Evolutionary conservation across 495 filamentous ascomycete species (phyloP), one percentile per base, ranked within the genome.

Genomic region (Apodospora peruviana): DNA sequence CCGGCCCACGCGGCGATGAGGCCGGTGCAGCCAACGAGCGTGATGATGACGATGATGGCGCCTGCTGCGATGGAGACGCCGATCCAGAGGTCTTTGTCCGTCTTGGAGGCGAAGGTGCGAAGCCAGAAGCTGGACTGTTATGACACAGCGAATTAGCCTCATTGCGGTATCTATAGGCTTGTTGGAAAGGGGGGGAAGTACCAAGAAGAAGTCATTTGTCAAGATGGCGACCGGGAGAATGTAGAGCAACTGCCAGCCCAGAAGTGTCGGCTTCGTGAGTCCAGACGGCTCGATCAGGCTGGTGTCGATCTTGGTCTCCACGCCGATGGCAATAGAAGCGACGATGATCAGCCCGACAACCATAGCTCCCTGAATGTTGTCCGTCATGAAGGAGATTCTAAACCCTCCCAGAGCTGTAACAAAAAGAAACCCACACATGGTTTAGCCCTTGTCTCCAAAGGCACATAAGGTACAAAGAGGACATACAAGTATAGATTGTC

Each of bases 221-320:
- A 89, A 61, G 43, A 90, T 78, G 20, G 85, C 85, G 14, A 88
- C 77, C 0, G 86, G 81, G 2, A 90, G 72, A 48, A 89, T 89
- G 56, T 87, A 88, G 16, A 90, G 70, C 14, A 90, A 73, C 57
- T 90, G 86, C 80, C 86, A 90, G 34, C 86, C 86, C 5, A 90
- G 69, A 1, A 86, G 66, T 47, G 60, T 83, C 14, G 78, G 51
- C 18, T 84, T 66, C 5, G 79, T 70, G 5, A 87, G 65, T 4
- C 79, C 81, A 0, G 84, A 86, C 2, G 76, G 64, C 4, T 69
- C 76, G 54, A 90, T 79, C 25, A 82, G 64, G 48, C 70, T 76
- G n/a, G 68, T 76, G 59, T 89, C 81, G 48, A 90, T 83, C 14
- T 84, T 65, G 12, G 80, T 84, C 53, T 86, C 76, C 19, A 80